A percentile compares a stretch with the other conserved stretches of the same genome.
These are phyloP conservation scores for Euphrasia confusa DNA, from an alignment of 257 asterid genomes.

Conservation along the genomic window DNA sequence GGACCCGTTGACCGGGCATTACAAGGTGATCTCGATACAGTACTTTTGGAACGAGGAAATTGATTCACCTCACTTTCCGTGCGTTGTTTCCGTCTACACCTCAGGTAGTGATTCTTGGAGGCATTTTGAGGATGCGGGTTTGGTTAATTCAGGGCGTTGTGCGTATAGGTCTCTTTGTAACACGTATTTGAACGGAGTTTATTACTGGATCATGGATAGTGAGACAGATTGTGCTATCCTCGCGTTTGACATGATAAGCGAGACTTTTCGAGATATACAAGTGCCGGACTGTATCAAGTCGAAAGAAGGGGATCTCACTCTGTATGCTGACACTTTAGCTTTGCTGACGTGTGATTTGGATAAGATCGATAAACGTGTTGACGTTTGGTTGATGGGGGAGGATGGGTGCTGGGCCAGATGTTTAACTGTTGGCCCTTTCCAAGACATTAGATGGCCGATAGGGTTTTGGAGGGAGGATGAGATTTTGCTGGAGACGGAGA, in stretches of 20 bases:
- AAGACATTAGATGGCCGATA: slow-evolving; percentile 35
- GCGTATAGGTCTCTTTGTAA: slow-evolving; percentile 30
- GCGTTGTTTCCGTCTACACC: slow-evolving; percentile 33
- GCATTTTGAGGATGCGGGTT: slow-evolving; percentile 29
- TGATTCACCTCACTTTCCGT: slow-evolving; percentile 24
- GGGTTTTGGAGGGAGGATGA: slow-evolving; percentile 41
- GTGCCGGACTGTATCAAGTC: slow-evolving; percentile 27
- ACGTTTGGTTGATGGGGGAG: slow-evolving; percentile 39
- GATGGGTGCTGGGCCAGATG: slow-evolving; percentile 34
- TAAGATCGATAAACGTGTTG: slow-evolving; percentile 19
- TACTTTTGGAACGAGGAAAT: slow-evolving; percentile 29
- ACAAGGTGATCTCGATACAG: slow-evolving; percentile 37
- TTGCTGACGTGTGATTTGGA: slow-evolving; percentile 30
- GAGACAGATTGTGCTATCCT: slow-evolving; percentile 26
- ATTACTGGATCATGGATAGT: slow-evolving; percentile 39
- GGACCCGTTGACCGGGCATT: slow-evolving; percentile 31
- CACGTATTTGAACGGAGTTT: slow-evolving; percentile 40
- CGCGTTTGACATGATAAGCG: slow-evolving; percentile 36
- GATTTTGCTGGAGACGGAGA: slow-evolving; percentile 31
- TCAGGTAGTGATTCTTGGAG: slow-evolving; percentile 40
- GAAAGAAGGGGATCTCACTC: slow-evolving; percentile 33
- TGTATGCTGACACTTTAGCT: slow-evolving; percentile 35
- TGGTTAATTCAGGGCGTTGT: slow-evolving; percentile 24
- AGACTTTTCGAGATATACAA: slow-evolving; percentile 30
- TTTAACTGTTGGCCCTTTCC: slow-evolving; percentile 31